phyloP scores from a whole-genome alignment of 768 basidiomycete species.

The Trametes gibbosa region DNA sequence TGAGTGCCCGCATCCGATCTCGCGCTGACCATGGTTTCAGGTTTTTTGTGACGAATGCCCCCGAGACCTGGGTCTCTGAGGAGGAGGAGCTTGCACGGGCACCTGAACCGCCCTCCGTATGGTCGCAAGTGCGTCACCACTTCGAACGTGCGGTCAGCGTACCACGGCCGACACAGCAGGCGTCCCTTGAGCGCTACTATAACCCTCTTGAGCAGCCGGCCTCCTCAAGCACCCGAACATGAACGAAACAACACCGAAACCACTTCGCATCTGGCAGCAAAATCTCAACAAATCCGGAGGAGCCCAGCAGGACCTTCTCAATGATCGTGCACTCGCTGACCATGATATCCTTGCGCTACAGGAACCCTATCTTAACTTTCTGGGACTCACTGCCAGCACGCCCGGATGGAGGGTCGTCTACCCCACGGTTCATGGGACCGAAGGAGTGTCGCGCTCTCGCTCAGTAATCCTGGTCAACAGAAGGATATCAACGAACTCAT shows the following conservation, averaged over 20 bases:
- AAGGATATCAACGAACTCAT: constrained; percentile 12
- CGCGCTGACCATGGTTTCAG: constrained; percentile 3
- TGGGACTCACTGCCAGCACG: constrained; percentile 17
- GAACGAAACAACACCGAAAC: background rate
- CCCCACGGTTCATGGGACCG: constrained; percentile 22
- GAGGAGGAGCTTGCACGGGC: constrained; percentile 1
- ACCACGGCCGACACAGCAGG: background rate
- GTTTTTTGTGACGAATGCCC: constrained; percentile 4
- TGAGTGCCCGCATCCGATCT: background rate
- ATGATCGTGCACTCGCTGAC: background rate
- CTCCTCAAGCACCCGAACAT: background rate
- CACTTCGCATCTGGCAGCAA: constrained; percentile 28
- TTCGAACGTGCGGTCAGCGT: background rate
- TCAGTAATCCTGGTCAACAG: constrained; percentile 17
- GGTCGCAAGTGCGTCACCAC: constrained; percentile 1
- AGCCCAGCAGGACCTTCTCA: constrained; percentile 21
- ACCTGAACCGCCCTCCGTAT: constrained; percentile 2
- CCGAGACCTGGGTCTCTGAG: background rate
- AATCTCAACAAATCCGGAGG: constrained; percentile 30
- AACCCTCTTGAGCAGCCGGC: background rate
- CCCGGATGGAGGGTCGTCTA: constrained; percentile 24
- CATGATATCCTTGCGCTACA: constrained; percentile 38
- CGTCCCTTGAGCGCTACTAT: background rate
- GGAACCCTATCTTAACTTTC: constrained; percentile 36
- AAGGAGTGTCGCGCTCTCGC: background rate